Evolutionary conservation across 2,329 filamentous ascomycete species (phyloP).

Genomic region (Fusarium aywerte): DNA sequence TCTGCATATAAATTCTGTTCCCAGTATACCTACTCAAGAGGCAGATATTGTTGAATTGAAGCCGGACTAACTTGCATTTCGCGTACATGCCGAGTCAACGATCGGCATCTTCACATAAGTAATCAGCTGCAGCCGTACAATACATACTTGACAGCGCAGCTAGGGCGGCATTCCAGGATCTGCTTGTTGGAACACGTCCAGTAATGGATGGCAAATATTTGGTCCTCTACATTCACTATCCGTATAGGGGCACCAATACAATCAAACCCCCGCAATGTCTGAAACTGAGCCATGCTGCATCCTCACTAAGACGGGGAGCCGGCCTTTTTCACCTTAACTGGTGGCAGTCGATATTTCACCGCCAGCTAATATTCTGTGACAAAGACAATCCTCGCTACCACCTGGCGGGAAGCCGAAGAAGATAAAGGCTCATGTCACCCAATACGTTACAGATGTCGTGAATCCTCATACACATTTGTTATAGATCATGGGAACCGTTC

Average conservation of each 20-base stretch:
- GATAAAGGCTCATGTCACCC: conserved; percentile 15
- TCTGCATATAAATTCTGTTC: not conserved
- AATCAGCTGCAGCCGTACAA: not conserved
- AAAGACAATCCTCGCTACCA: not conserved
- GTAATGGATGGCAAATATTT: conserved; percentile 23
- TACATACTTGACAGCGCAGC: conserved; percentile 1
- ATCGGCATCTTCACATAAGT: not conserved
- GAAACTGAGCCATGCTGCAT: conserved; percentile 34
- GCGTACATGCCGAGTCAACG: not conserved
- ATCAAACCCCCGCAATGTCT: conserved; percentile 30
- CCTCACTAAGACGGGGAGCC: conserved; percentile 6
- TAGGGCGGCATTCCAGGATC: conserved; percentile 13
- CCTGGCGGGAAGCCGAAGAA: not conserved
- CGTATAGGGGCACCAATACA: conserved; percentile 18
- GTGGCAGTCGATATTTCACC: conserved; percentile 4
- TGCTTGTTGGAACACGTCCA: conserved; percentile 13
- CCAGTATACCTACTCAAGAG: not conserved
- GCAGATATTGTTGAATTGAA: not conserved
- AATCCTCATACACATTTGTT: conserved; percentile 24
- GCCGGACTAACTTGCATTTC: not conserved
- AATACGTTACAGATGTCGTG: conserved; percentile 16
- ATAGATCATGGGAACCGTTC: conserved; percentile 39
- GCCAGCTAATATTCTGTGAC: conserved; percentile 14
- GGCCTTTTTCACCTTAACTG: conserved; percentile 7
- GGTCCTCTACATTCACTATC: conserved; percentile 17